Evolutionary conservation across 352 stramenopile species (phyloP).

Genomic region (Achlya hypogyna): DNA sequence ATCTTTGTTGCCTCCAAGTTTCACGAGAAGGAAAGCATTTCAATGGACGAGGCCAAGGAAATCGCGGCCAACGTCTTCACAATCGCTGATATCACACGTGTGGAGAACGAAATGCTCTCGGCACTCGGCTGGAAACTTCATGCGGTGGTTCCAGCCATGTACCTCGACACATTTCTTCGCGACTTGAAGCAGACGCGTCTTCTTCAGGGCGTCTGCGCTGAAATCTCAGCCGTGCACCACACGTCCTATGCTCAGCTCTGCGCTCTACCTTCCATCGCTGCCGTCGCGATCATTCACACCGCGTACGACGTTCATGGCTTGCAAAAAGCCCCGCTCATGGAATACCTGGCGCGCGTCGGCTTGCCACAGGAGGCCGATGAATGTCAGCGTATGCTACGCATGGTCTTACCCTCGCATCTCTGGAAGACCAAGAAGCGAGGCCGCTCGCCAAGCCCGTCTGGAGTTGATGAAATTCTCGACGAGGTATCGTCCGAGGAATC

Average conservation of each 20-base stretch:
- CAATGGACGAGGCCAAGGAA: conserved; percentile 20
- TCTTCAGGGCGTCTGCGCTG: not conserved
- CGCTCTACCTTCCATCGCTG: not conserved
- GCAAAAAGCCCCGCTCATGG: not conserved
- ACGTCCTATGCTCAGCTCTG: not conserved
- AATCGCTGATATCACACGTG: conserved; percentile 14
- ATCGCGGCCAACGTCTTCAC: conserved; percentile 23
- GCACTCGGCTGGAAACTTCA: conserved; percentile 26
- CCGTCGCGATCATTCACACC: not conserved
- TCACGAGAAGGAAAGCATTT: conserved; percentile 22
- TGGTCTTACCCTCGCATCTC: not conserved
- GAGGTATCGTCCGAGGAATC: not conserved
- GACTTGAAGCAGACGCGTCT: conserved; percentile 18
- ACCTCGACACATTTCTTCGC: conserved; percentile 21
- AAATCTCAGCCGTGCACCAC: not conserved
- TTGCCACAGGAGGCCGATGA: not conserved
- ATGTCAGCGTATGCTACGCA: not conserved
- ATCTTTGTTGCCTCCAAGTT: conserved; percentile 27
- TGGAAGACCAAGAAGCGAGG: conserved; percentile 12
- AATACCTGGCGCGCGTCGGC: not conserved
- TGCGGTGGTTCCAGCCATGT: conserved; percentile 18
- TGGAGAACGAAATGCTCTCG: conserved; percentile 24
- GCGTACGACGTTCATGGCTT: conserved; percentile 1
- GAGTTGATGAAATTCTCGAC: conserved; percentile 1
- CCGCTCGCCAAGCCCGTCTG: conserved; percentile 10